These are phyloP conservation scores for Exophiala viscosa DNA, from an alignment of 2,329 filamentous ascomycete species.

Conservation along the genomic window DNA sequence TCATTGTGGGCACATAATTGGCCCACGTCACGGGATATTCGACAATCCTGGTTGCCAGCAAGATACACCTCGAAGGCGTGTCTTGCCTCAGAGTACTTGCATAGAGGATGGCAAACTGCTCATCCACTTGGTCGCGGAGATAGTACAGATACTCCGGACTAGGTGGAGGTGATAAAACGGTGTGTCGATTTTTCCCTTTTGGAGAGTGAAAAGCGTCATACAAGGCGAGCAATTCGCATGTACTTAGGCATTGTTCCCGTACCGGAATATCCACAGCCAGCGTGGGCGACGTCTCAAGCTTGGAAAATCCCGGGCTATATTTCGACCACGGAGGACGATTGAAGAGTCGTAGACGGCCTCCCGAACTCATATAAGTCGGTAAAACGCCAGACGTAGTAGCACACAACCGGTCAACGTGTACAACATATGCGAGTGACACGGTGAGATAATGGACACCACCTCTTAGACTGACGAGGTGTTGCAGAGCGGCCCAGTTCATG, in stretches of 20 bases:
- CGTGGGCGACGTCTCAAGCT: background rate
- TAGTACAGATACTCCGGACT: conserved; percentile 9
- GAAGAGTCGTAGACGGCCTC: background rate
- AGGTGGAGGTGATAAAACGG: background rate
- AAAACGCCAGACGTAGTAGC: background rate
- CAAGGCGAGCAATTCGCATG: conserved; percentile 3
- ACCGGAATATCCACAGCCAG: background rate
- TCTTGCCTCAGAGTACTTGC: background rate
- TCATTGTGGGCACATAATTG: conserved; percentile 5
- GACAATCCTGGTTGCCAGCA: conserved; percentile 5
- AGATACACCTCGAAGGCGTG: conserved; percentile 1
- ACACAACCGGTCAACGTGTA: conserved; percentile 7
- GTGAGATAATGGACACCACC: conserved; percentile 6
- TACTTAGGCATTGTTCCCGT: conserved; percentile 2
- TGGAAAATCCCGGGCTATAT: conserved; percentile 5
- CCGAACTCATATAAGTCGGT: background rate
- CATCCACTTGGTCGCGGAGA: conserved; percentile 6
- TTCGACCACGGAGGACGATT: background rate
- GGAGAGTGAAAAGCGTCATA: background rate
- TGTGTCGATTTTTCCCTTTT: no score
- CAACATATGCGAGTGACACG: conserved; percentile 4
- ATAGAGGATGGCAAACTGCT: conserved; percentile 5
- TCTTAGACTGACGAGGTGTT: conserved; percentile 1
- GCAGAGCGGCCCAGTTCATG: conserved; percentile 7
- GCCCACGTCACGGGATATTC: conserved; percentile 10